Evolutionary conservation across 495 filamentous ascomycete genomes (phyloP).

Genomic region (Letharia columbiana): DNA sequence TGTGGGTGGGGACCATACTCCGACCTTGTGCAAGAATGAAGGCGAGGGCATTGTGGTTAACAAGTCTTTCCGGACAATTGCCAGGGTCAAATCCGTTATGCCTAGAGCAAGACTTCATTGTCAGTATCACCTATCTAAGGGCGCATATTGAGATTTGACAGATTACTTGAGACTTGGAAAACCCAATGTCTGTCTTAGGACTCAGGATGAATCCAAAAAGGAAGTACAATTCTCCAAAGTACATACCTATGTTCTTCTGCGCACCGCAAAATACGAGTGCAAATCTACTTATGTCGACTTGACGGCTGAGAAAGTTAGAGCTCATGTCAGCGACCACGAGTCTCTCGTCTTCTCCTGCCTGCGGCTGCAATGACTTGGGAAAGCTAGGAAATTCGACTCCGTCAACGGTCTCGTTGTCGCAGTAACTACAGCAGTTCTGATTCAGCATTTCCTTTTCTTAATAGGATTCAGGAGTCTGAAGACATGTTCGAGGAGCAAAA

Average conservation of each 20-base stretch:
- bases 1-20: conserved; percentile 64
- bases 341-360: conserved; percentile 50
- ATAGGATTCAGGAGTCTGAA: neutral
- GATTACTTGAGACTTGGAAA: neutral
- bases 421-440: conserved; percentile 39
- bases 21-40: conserved; percentile 62
- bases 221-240: neutral
- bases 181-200: neutral
- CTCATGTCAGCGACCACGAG: conserved; percentile 81
- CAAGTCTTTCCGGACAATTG: conserved; percentile 68
- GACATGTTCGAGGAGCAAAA: neutral
- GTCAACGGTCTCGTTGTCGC: conserved; percentile 92
- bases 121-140: neutral
- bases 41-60: conserved; percentile 51
- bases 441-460: neutral
- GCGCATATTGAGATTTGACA: neutral
- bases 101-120: conserved; percentile 32
- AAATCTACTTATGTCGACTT: conserved; percentile 62
- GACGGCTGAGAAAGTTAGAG: conserved; percentile 63
- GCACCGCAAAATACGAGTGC: conserved; percentile 54
- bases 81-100: conserved; percentile 73
- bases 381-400: conserved; percentile 87
- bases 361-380: conserved; percentile 52
- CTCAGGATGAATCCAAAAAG: neutral
- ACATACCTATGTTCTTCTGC: conserved; percentile 66